A percentile compares a stretch with the other conserved stretches of the same genome.
Conservation (phyloP, 228 moss, liverwort and hornwort genomes). For the Sphagnum fallax region DNA sequence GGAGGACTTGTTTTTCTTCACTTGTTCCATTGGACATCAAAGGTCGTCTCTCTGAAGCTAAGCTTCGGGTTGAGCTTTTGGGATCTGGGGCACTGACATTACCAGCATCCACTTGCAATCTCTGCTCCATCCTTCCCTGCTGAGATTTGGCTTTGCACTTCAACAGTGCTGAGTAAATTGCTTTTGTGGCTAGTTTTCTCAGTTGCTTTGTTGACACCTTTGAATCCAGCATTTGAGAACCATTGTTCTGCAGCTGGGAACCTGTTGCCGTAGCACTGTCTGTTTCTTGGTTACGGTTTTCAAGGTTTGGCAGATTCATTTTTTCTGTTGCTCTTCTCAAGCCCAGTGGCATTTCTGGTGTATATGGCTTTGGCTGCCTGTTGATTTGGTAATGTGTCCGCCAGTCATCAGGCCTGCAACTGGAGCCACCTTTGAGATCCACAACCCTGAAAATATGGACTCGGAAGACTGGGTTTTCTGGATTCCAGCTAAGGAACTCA, state of each 20-base stretch:
- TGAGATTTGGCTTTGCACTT: too few species aligned
- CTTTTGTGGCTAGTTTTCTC: background rate
- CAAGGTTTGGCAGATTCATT: background rate
- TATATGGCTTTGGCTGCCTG: background rate
- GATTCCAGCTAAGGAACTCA: slow-evolving; percentile 42
- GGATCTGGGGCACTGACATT: too few species aligned
- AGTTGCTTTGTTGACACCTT: background rate
- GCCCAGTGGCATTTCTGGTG: background rate
- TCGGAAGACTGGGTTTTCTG: slow-evolving; percentile 32
- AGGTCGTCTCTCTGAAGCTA: too few species aligned
- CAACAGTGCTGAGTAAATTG: background rate
- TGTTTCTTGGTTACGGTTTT: too few species aligned
- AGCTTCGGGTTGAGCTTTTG: too few species aligned
- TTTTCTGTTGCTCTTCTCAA: background rate
- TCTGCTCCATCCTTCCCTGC: too few species aligned
- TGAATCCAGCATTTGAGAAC: background rate
- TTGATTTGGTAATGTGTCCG: background rate
- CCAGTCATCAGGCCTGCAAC: background rate
- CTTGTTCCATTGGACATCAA: too few species aligned
- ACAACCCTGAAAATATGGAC: slow-evolving; percentile 51
- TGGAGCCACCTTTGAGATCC: slow-evolving; percentile 8
- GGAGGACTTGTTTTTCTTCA: too few species aligned
- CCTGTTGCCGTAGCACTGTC: too few species aligned
- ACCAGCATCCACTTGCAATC: too few species aligned
- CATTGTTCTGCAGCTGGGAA: background rate